These are phyloP conservation scores for Phoma herbarum DNA, from an alignment of 2,329 filamentous ascomycete genomes.

Conservation along the genomic window DNA sequence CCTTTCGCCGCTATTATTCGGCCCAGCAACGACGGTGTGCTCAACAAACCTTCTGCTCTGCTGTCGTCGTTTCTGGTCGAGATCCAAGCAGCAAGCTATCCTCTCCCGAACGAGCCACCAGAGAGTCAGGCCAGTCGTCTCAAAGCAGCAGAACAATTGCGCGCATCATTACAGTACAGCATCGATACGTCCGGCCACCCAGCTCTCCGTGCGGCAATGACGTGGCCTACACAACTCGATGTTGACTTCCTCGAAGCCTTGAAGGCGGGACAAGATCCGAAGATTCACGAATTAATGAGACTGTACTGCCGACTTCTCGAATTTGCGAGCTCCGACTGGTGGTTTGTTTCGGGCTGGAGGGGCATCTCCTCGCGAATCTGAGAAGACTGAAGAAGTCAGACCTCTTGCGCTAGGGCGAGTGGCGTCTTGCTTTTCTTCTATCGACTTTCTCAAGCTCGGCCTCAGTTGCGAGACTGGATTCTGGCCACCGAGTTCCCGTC, in stretches of 20 bases:
- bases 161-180: constrained; percentile 28
- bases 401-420: background rate
- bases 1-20: constrained; percentile 36
- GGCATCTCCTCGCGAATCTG: constrained; percentile 26
- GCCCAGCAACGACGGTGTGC: constrained; percentile 8
- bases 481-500: background rate
- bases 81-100: constrained; percentile 24
- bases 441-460: background rate
- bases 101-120: constrained; percentile 14
- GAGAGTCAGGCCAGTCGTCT: constrained; percentile 17
- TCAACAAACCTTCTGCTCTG: constrained; percentile 29
- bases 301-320: constrained; percentile 36
- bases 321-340: constrained; percentile 34
- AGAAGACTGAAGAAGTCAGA: background rate
- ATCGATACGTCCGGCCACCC: constrained; percentile 34
- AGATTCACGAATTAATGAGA: constrained; percentile 26
- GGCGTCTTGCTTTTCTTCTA: background rate
- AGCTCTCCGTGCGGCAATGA: constrained; percentile 31
- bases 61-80: constrained; percentile 36
- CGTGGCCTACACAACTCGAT: constrained; percentile 36
- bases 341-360: constrained; percentile 36
- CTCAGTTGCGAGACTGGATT: background rate
- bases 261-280: constrained; percentile 24
- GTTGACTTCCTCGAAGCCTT: constrained; percentile 30
- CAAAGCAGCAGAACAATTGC: constrained; percentile 28